Base-by-base conservation (phyloP, 1,284 basidiomycete species). In the Grifola frondosa region DNA sequence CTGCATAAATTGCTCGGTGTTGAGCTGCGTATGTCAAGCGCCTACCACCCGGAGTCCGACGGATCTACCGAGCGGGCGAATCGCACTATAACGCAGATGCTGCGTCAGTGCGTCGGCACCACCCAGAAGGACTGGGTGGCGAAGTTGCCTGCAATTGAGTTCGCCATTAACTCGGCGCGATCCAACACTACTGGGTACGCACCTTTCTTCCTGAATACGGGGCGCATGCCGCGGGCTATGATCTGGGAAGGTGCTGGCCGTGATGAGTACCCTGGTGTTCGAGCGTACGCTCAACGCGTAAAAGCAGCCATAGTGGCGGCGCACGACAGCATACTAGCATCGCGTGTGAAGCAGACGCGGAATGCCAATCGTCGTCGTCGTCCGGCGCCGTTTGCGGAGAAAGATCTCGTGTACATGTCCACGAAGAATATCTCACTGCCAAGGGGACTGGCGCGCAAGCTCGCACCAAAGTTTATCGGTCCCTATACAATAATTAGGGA, bases 1-100 rank as follows among this genome's bases (percentile, higher is more conserved):
- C 40, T 75, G 1, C 52, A 69, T 37, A 25, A 49, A 15, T 46
- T 70, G 2, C 48, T 69, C 0, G 60, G 66, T 1, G 56, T 58
- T 2, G 54, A 68, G 22, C 52, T 74, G 2, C 34, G 49, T 2
- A 63, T 75, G 63, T 74, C 68, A 0, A 67, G 66, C 9, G 53
- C 68, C 0, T 77, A 67, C 37, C 73, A 77, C 42, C 73, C 71
- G 0, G 54, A 76, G 40, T 67, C 63, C 0, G 70, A 73, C 42
- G 68, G 70, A 0, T 46, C 61, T 0, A 70, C 66, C 0, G 69
- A 73, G 49, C 54, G 61, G 0, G 66, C 65, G 0, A 73, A 71
- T 40, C 44, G 60, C 1, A 70, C 66, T 0, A 46, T 71, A 0
- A 61, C 50, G 1, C 66, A 70, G 31, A 68, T 71, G 61, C 39